Conservation (phyloP, 441 rosid species). For the Manihot esculenta region DNA sequence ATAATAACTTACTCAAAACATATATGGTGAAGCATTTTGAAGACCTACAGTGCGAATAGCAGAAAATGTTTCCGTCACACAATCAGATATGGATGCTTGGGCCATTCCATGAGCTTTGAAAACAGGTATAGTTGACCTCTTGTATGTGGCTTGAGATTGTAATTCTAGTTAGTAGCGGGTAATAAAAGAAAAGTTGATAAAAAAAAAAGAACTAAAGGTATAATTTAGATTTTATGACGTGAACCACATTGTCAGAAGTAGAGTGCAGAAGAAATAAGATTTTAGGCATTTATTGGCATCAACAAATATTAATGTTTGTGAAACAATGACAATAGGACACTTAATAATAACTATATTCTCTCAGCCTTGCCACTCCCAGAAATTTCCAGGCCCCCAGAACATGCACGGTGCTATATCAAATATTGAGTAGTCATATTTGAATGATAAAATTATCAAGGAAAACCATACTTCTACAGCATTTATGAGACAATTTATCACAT, state of each 20-base stretch:
- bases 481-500: background rate
- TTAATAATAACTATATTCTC: background rate
- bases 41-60: constrained; percentile 87
- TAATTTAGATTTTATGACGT: background rate
- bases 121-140: constrained; percentile 81
- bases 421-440: background rate
- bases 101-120: constrained; percentile 81
- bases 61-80: constrained; percentile 89
- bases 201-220: background rate
- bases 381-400: background rate
- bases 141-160: constrained; percentile 60
- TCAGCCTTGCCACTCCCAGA: background rate
- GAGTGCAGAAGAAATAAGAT: constrained; percentile 6
- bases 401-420: background rate
- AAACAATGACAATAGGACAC: background rate
- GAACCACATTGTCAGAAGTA: constrained; percentile 11
- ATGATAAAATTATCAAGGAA: background rate
- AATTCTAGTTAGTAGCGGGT: constrained; percentile 32
- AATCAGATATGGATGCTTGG: constrained; percentile 92
- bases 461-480: constrained; percentile 1
- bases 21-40: constrained; percentile 11
- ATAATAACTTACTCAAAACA: constrained; percentile 37
- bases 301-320: constrained; percentile 4
- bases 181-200: constrained; percentile 21
- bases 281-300: background rate